Percentiles rank a stretch among this genome's conserved stretches.
phyloP scores from a whole-genome alignment of 768 basidiomycete genomes.

The Leucocoprinus sp. region DNA sequence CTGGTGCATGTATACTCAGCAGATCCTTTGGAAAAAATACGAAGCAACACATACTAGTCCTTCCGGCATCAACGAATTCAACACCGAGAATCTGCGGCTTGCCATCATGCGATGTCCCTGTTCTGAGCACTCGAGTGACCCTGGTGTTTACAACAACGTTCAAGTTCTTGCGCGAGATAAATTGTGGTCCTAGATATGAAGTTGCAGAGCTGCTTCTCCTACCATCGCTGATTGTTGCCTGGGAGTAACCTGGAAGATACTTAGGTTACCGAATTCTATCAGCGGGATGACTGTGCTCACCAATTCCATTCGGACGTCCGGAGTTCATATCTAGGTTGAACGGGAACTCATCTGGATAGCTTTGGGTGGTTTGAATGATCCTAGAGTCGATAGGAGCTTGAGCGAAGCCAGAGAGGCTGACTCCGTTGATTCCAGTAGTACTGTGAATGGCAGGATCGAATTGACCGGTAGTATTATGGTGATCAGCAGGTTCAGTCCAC shows the following conservation, averaged over 20 bases:
- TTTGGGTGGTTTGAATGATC: conserved; percentile 12
- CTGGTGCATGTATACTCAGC: background rate
- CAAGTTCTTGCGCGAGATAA: conserved; percentile 20
- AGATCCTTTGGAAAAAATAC: background rate
- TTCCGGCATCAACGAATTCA: background rate
- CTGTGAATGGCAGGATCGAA: conserved; percentile 24
- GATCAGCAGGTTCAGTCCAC: conserved; percentile 20
- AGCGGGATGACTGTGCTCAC: background rate
- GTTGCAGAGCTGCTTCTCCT: conserved; percentile 20
- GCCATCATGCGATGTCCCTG: conserved; percentile 21
- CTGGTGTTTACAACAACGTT: conserved; percentile 20
- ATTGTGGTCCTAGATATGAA: conserved; percentile 23
- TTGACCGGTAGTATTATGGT: conserved; percentile 24
- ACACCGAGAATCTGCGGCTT: conserved; percentile 20
- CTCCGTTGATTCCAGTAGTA: conserved; percentile 15
- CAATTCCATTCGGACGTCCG: background rate
- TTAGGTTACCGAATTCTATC: background rate
- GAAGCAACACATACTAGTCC: background rate
- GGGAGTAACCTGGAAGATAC: conserved; percentile 4
- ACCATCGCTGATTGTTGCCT: conserved; percentile 6
- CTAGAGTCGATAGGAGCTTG: conserved; percentile 14
- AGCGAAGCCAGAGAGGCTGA: conserved; percentile 20
- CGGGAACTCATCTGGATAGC: conserved; percentile 1
- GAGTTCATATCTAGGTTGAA: conserved; percentile 18
- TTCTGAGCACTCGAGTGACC: conserved; percentile 18